Base-by-base conservation (phyloP, 768 basidiomycete species). In the Phanerochaete carnosa region DNA sequence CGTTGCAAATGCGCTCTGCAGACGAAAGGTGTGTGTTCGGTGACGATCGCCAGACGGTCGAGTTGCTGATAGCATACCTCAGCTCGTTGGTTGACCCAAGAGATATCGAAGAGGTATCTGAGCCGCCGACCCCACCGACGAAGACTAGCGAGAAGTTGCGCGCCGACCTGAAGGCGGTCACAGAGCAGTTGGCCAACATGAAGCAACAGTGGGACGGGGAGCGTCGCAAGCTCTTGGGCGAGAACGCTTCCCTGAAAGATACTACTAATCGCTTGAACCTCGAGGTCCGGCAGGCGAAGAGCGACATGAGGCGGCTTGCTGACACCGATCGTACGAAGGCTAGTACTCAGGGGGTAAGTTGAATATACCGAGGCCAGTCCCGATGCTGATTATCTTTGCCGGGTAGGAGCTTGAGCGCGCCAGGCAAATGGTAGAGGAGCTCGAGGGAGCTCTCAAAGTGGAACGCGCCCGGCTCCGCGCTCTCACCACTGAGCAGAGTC, bases 241-340 rank as follows among this genome's bases (percentile, higher is more conserved):
- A 94, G 72, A 91, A 87, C 53, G 86, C 83, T 2, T 81, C 83
- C 45, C 81, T 94, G 32, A 87, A 90, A 66, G 85, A 91, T 62
- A 80, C 86, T 7, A 81, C 90, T 0, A 84, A 82, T 62, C 84
- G 85, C 7, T 77, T 94, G 66, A 84, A 88, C 66, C 72, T 71
- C 23, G 80, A 92, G 69, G 77, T 89, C 28, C 83, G 79, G 45
- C 77, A 71, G 49, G 82, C 79, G 6, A 84, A 86, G 70, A 82
- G 83, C 55, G 86, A 89, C 61, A 78, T 74, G 1, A 81, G 76
- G 69, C 83, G 78, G 62, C 81, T 76, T 22, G 74, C 76, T 23
- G 84, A 89, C 63, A 79, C 70, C 28, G 85, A 81, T 61, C 82
- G 79, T 43, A 77, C 74, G n/a, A 80, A 76, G 59, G 79, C 73